Conservation (phyloP, 2,329 filamentous ascomycete genomes). For the Orbilia quercus region DNA sequence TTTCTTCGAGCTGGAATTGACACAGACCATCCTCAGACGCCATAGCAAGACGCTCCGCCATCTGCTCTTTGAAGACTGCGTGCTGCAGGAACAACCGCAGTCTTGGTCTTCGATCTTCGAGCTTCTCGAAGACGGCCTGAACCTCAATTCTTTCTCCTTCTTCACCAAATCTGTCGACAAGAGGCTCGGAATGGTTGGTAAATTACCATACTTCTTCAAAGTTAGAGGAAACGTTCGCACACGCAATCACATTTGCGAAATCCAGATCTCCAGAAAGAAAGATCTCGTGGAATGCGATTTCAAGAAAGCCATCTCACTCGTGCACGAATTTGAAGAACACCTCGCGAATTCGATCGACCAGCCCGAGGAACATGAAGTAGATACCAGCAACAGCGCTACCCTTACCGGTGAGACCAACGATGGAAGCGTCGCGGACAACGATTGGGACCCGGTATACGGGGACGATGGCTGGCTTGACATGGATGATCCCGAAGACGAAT, state of each 20-base stretch:
- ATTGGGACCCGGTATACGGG: background rate
- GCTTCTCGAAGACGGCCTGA: conserved; percentile 26
- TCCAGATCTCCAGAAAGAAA: conserved; percentile 29
- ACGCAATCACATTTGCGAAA: conserved; percentile 23
- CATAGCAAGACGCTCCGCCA: conserved; percentile 34
- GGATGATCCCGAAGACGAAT: conserved; percentile 8
- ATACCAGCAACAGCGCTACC: background rate
- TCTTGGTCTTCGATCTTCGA: conserved; percentile 40
- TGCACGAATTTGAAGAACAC: conserved; percentile 26
- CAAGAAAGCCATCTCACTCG: conserved; percentile 11
- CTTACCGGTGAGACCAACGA: background rate
- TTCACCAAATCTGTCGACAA: conserved; percentile 34
- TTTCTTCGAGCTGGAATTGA: conserved; percentile 23
- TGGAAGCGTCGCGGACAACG: background rate
- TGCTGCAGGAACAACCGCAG: conserved; percentile 30
- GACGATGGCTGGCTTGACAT: conserved; percentile 21
- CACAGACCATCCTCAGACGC: conserved; percentile 14
- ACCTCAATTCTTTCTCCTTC: conserved; percentile 34
- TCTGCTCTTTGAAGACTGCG: conserved; percentile 41
- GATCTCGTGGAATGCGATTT: conserved; percentile 13
- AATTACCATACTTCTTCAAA: conserved; percentile 33
- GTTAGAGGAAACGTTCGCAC: conserved; percentile 28
- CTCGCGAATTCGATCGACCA: background rate
- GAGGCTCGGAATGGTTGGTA: conserved; percentile 13
- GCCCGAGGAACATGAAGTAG: background rate